phyloP scores from a whole-genome alignment of 129 eudicot genomes.

The Lactuca sativa region DNA sequence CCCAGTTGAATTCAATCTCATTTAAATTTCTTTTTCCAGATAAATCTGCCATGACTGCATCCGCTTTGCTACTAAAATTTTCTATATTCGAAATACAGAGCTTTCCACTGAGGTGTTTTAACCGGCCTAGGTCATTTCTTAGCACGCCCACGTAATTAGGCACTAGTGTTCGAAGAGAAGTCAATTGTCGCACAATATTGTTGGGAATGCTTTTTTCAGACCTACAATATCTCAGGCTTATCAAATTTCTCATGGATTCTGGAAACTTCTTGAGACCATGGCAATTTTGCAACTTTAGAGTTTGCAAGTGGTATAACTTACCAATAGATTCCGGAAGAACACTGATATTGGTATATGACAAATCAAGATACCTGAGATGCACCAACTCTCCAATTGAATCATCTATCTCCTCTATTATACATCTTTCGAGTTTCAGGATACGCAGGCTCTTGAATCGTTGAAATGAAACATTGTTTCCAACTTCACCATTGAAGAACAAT shows the following conservation, averaged over 20 bases:
- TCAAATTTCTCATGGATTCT: background rate
- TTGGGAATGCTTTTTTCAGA: background rate
- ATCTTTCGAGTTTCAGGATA: too few relatives aligned
- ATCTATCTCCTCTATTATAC: too few relatives aligned
- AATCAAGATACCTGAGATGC: too few relatives aligned
- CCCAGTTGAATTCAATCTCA: conserved; percentile 3
- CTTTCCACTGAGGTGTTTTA: conserved; percentile 27
- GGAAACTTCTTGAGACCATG: conserved; percentile 1
- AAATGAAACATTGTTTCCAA: too few relatives aligned
- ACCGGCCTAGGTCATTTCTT: conserved; percentile 24
- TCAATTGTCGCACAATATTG: background rate
- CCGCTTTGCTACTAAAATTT: conserved; percentile 13
- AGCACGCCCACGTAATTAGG: conserved; percentile 18
- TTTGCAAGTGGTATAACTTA: background rate
- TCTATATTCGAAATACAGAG: conserved; percentile 21
- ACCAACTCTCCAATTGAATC: too few relatives aligned
- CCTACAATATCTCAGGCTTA: conserved; percentile 23
- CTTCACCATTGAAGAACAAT: too few relatives aligned
- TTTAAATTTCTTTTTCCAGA: conserved; percentile 8
- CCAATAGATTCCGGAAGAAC: too few relatives aligned
- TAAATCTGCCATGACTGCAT: conserved; percentile 28
- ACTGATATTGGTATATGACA: too few relatives aligned
- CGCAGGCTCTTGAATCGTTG: too few relatives aligned
- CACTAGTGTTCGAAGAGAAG: background rate
- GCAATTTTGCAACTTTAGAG: background rate